Percentiles rank a stretch among this genome's conserved stretches.
These are phyloP conservation scores for Diplodia intermedia DNA, from an alignment of 2,329 filamentous ascomycete species.

Conservation along the genomic window DNA sequence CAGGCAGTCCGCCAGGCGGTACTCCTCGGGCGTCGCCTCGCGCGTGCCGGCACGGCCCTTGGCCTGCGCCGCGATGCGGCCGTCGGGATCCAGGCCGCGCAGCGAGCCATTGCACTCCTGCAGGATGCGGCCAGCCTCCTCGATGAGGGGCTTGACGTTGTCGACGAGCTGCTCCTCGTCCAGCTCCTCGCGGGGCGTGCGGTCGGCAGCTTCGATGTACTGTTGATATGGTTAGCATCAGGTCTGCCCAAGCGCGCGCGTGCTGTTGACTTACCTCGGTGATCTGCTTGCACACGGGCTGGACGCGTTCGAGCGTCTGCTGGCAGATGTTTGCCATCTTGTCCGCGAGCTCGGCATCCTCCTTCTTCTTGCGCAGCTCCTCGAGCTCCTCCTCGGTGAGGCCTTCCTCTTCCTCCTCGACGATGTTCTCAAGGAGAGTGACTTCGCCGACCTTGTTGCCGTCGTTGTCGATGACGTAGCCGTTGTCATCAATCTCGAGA, in stretches of 20 bases:
- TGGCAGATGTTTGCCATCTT: slow-evolving; percentile 77
- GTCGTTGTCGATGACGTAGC: slow-evolving; percentile 60
- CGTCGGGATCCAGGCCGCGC: slow-evolving; percentile 87
- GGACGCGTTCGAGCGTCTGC: slow-evolving; percentile 81
- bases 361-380: slow-evolving; percentile 54
- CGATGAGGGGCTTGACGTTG: slow-evolving; percentile 85
- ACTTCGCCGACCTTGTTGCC: slow-evolving; percentile 70
- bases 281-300: slow-evolving; percentile 86
- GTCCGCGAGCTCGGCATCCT: slow-evolving; percentile 77
- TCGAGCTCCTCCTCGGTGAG: slow-evolving; percentile 61
- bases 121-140: slow-evolving; percentile 81
- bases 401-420: slow-evolving; percentile 61
- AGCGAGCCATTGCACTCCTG: slow-evolving; percentile 87
- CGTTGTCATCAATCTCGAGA: slow-evolving; percentile 60
- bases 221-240: slow-evolving; percentile 47
- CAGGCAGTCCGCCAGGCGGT: slow-evolving; percentile 80
- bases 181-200: slow-evolving; percentile 81
- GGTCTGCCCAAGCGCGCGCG: background rate
- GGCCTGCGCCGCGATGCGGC: slow-evolving; percentile 81
- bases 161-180: slow-evolving; percentile 90
- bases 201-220: slow-evolving; percentile 81
- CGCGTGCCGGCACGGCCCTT: slow-evolving; percentile 78
- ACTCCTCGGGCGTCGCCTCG: slow-evolving; percentile 83
- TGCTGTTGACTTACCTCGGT: slow-evolving; percentile 66
- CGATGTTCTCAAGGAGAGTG: slow-evolving; percentile 67